These are phyloP conservation scores for Umbilicaria muhlenbergii DNA, from an alignment of 495 filamentous ascomycete genomes.

Conservation along the genomic window DNA sequence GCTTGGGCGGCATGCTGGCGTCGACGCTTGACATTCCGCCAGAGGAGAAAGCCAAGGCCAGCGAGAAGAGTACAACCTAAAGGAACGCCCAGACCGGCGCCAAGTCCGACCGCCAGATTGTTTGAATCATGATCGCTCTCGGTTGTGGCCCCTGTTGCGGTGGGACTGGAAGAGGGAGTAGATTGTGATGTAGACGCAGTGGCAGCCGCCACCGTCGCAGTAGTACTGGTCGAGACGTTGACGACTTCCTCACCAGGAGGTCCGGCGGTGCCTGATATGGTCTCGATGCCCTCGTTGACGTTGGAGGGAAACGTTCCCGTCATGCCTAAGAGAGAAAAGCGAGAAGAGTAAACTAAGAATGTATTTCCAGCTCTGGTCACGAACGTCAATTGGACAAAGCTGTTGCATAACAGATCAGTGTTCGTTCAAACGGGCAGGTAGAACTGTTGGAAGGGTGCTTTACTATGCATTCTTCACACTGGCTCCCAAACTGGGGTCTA, in stretches of 20 bases:
- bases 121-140: no score
- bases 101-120: no score
- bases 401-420: conserved; percentile 15
- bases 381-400: conserved; percentile 55
- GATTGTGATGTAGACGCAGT: no score
- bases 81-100: no score
- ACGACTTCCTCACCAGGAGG: conserved; percentile 11
- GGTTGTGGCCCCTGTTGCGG: no score
- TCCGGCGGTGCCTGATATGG: conserved; percentile 27
- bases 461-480: conserved; percentile 48
- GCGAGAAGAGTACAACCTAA: no score
- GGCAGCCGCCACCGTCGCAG: no score
- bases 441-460: conserved; percentile 1
- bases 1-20: no score
- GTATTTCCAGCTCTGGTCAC: conserved; percentile 31
- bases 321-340: conserved; percentile 54
- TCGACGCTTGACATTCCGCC: no score
- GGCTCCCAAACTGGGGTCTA: conserved; percentile 32
- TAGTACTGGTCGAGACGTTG: no score
- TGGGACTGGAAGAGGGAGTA: no score
- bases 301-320: conserved; percentile 40
- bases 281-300: conserved; percentile 24
- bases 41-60: no score
- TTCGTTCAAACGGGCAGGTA: background rate
- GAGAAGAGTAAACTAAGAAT: conserved; percentile 42